Evolutionary conservation across 1,284 basidiomycete genomes (phyloP), one percentile per base, ranked within the genome.

Genomic region (Caloboletus firmus): DNA sequence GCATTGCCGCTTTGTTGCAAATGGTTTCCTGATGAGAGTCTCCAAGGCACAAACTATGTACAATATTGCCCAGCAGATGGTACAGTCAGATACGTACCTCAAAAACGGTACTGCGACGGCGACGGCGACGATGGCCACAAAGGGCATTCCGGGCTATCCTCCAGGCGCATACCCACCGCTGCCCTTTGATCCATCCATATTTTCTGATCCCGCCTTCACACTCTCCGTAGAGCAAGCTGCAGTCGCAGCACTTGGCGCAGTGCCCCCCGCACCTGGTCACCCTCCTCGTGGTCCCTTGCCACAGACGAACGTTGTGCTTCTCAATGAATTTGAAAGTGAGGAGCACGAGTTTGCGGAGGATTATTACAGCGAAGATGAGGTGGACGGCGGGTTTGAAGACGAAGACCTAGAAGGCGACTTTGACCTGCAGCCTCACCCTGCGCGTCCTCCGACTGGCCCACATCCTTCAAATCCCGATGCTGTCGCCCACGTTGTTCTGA

Each of bases 31-130:
- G 72, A 74, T 61, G 62, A 66, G 63, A 54, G 59, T 64, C 44
- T 59, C 59, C 58, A 73, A 80, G 78, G 76, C 76, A 45, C 77
- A 80, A 70, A 77, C 81, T 32, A 83, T 87, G 79, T 84, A 85
- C 64, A 78, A 82, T 52, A 80, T 86, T 62, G 85, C 85, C 32
- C 85, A 87, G 63, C 83, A 84, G 67, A 82, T 86, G 67, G 77
- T 83, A 11, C 81, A 81, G 60, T 76, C 81, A 22, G 80, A 81
- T 26, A 77, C 79, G 63, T 72, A 69, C 47, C 61, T 70, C 53
- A 70, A 68, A 45, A 67, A 59, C 31, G 68, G 68, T 39, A 64
- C 65, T 1, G 59, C 67, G 7, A 63, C 70, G 9, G 68, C 69
- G n/a, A 69, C 69, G 68, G 76, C 51, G 59, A 74, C 57, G 69